These are phyloP conservation scores for Zelonia costaricensis DNA, from an alignment of 208 protist species.

Conservation along the genomic window DNA sequence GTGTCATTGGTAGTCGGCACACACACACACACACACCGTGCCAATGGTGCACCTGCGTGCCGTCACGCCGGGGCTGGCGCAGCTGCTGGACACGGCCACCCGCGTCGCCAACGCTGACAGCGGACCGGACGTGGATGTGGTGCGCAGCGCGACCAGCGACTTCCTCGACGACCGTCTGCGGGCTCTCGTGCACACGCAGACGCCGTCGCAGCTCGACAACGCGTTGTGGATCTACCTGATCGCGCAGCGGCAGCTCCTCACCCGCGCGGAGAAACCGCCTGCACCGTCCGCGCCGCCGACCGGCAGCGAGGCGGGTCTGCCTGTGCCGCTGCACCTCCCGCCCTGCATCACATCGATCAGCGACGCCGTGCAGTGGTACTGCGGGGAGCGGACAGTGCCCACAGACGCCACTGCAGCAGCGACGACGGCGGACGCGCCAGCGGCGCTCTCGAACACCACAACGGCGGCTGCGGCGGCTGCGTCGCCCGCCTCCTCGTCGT, in stretches of 20 bases:
- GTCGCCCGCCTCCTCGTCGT: neutral
- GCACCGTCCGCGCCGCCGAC: neutral
- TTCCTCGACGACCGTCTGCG: conserved; percentile 23
- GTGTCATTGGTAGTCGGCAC: neutral
- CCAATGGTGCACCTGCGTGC: conserved; percentile 25
- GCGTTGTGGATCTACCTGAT: conserved; percentile 25
- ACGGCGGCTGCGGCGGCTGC: neutral
- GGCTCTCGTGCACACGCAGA: conserved; percentile 25
- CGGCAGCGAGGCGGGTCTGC: conserved; percentile 1
- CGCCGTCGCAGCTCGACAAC: conserved; percentile 22
- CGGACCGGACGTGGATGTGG: neutral
- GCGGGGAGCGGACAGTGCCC: conserved; percentile 4
- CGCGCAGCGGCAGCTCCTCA: conserved; percentile 16
- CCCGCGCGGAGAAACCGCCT: neutral
- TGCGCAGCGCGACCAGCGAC: neutral
- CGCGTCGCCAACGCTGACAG: no score
- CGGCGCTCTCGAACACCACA: neutral
- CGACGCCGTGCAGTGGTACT: conserved; percentile 28
- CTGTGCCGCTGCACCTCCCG: conserved; percentile 18
- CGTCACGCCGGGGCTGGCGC: conserved; percentile 20
- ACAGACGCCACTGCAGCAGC: neutral
- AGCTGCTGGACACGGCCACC: conserved; percentile 19
- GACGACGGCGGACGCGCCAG: neutral
- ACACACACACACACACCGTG: neutral
- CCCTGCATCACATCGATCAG: conserved; percentile 5